Conservation (phyloP, 1,284 basidiomycete species). For the Apiotrichum veenhuisii region DNA sequence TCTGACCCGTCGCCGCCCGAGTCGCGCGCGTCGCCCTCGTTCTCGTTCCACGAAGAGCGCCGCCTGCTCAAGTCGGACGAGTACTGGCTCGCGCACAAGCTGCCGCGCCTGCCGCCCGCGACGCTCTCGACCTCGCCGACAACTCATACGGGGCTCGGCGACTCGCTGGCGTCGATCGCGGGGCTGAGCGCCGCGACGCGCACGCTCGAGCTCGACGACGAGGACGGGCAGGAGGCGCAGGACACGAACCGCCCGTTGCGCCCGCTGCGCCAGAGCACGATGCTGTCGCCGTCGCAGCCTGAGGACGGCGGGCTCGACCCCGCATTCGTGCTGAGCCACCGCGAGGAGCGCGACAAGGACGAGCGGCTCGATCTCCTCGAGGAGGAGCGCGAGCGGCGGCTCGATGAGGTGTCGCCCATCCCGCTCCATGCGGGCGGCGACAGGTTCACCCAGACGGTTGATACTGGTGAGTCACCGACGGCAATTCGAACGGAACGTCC, state of each 20-base stretch:
- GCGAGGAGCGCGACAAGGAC: constrained; percentile 32
- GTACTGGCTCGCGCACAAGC: constrained; percentile 47
- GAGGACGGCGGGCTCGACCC: constrained; percentile 35
- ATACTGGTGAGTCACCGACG: constrained; percentile 21
- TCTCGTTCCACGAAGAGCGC: constrained; percentile 48
- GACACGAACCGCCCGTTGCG: constrained; percentile 4
- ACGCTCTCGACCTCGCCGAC: constrained; percentile 19
- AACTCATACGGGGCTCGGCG: not conserved
- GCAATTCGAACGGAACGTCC: not conserved
- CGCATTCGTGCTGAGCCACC: constrained; percentile 18
- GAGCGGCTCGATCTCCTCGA: constrained; percentile 43
- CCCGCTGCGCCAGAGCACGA: constrained; percentile 10
- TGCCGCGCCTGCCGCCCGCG: constrained; percentile 40
- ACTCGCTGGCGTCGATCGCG: not conserved
- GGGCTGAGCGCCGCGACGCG: not conserved
- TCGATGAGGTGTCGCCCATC: constrained; percentile 8
- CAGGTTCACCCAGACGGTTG: constrained; percentile 1
- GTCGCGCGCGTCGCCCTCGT: constrained; percentile 41
- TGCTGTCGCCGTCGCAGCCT: constrained; percentile 29
- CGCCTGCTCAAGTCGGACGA: constrained; percentile 46
- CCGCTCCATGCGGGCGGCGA: not conserved
- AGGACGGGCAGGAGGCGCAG: constrained; percentile 8
- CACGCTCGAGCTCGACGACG: constrained; percentile 10
- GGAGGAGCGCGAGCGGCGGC: constrained; percentile 31
- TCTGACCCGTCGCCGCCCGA: constrained; percentile 13